Evolutionary conservation across 2,329 filamentous ascomycete species (phyloP).

Genomic region (Byssochlamys sp.): DNA sequence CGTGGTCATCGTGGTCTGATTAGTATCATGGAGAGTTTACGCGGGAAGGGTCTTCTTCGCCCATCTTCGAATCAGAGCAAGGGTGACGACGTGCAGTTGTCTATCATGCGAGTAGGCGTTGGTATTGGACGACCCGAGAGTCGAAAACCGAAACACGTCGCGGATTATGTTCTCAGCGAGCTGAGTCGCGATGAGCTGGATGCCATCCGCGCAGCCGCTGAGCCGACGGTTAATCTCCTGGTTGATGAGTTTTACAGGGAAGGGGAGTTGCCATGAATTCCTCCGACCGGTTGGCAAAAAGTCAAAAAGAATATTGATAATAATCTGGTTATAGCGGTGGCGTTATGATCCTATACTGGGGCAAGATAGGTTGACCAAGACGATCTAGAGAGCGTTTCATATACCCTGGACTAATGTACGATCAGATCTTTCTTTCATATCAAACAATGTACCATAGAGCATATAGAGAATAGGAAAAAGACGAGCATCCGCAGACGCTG

Average conservation of each 20-base stretch:
- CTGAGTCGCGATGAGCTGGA: constrained; percentile 48
- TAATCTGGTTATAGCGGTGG: background rate
- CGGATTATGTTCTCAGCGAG: constrained; percentile 65
- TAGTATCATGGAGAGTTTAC: constrained; percentile 51
- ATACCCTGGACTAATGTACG: background rate
- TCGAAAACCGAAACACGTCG: constrained; percentile 58
- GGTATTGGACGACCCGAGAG: constrained; percentile 77
- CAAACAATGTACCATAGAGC: background rate
- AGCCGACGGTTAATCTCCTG: constrained; percentile 44
- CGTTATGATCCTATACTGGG: background rate
- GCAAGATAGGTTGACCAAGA: no score
- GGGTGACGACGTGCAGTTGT: constrained; percentile 20
- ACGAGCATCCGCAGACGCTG: background rate
- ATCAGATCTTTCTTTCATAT: background rate
- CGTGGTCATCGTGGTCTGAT: constrained; percentile 68
- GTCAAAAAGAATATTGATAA: background rate
- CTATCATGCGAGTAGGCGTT: constrained; percentile 57
- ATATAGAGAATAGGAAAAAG: background rate
- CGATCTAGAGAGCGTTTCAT: background rate
- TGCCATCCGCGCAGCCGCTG: constrained; percentile 40
- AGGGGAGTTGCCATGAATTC: constrained; percentile 26
- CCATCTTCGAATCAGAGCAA: constrained; percentile 38
- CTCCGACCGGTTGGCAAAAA: background rate
- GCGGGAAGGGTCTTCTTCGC: constrained; percentile 30
- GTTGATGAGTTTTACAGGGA: constrained; percentile 37